Conservation (phyloP, 257 asterid species). For the Coffea canephora region DNA sequence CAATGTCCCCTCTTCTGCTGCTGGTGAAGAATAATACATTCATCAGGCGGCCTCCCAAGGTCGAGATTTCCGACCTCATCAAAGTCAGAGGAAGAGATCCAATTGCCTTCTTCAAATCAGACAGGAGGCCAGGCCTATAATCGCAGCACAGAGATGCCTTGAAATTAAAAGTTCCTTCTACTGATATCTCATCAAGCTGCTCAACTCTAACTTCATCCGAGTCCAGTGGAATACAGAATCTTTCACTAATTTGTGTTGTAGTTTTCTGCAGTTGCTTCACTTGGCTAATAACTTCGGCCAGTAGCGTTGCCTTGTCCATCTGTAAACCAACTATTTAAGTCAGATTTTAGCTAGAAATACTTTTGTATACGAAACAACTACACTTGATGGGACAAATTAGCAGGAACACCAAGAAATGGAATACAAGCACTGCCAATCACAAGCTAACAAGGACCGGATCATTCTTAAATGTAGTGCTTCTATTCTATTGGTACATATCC, state of each 20-base stretch:
- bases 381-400: background rate
- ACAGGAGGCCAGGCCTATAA: constrained; percentile 52
- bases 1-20: constrained; percentile 5
- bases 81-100: constrained; percentile 37
- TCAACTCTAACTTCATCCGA: constrained; percentile 65
- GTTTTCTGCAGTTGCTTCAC: constrained; percentile 55
- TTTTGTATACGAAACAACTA: background rate
- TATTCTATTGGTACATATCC: background rate
- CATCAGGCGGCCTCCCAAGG: constrained; percentile 62
- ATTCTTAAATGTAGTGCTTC: background rate
- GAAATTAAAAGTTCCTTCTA: constrained; percentile 39
- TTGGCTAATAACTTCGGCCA: constrained; percentile 67
- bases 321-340: constrained; percentile 15
- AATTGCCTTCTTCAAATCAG: constrained; percentile 46
- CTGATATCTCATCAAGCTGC: constrained; percentile 28
- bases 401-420: background rate
- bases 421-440: background rate
- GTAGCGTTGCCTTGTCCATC: constrained; percentile 89
- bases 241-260: constrained; percentile 55
- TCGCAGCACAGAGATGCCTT: constrained; percentile 77
- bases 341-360: background rate
- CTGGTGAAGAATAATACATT: constrained; percentile 42
- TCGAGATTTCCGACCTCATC: constrained; percentile 62
- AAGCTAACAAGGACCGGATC: background rate
- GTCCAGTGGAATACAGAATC: constrained; percentile 65